These are phyloP conservation scores for Pleurotus eryngii DNA, from an alignment of 768 basidiomycete species.

Conservation along the genomic window DNA sequence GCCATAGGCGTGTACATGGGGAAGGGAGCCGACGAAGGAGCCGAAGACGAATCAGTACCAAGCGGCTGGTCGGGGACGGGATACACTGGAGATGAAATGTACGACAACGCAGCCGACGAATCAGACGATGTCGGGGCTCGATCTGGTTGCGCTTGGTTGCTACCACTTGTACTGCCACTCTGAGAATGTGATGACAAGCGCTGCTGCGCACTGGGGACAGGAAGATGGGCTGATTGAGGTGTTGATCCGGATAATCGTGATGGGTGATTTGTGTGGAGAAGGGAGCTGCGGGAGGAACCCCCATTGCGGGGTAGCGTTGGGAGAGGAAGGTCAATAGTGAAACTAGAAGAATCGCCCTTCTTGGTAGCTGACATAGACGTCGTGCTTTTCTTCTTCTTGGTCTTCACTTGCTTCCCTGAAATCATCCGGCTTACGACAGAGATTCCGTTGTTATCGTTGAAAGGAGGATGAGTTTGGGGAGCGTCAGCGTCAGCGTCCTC, in stretches of 20 bases:
- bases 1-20: not conserved
- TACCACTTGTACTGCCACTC: conserved; percentile 4
- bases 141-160: conserved; percentile 1
- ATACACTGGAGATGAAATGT: conserved; percentile 19
- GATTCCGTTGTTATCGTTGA: not conserved
- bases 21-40: not conserved
- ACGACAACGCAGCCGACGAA: conserved; percentile 16
- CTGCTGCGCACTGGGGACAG: not conserved
- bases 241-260: conserved; percentile 8
- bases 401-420: conserved; percentile 25
- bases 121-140: not conserved
- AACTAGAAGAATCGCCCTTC: conserved; percentile 32
- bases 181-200: conserved; percentile 2
- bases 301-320: conserved; percentile 21
- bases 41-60: conserved; percentile 22
- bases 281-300: conserved; percentile 10
- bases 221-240: not conserved
- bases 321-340: conserved; percentile 31
- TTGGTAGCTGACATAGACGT: conserved; percentile 19
- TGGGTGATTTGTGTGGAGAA: not conserved
- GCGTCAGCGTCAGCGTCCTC: not conserved
- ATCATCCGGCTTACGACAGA: conserved; percentile 1
- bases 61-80: conserved; percentile 12
- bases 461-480: not conserved
- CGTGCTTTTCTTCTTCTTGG: conserved; percentile 30